Conservation (phyloP, 495 filamentous ascomycete genomes). For the Aspergillus leporis region DNA sequence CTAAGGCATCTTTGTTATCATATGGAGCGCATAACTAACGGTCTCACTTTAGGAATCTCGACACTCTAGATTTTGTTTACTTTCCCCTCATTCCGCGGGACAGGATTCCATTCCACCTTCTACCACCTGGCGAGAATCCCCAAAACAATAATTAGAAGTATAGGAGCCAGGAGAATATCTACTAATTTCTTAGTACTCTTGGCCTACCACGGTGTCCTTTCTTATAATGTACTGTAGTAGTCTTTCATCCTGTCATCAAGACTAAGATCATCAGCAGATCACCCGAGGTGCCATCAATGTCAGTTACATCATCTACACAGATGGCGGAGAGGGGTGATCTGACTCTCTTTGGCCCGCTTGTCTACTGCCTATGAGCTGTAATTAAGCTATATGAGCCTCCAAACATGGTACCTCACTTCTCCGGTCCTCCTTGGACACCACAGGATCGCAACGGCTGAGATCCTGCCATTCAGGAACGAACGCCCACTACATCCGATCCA, state of each 20-base stretch:
- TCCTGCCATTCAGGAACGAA: background rate
- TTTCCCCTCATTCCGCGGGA: background rate
- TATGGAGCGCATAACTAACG: background rate
- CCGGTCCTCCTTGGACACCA: background rate
- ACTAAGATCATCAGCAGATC: slow-evolving; percentile 4
- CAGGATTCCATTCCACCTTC: slow-evolving; percentile 2
- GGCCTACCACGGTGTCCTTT: background rate
- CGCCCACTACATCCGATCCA: background rate
- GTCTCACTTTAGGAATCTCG: background rate
- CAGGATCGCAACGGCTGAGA: background rate
- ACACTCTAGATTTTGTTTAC: background rate
- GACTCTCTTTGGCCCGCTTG: background rate
- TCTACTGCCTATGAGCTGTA: too few relatives aligned
- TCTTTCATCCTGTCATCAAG: background rate
- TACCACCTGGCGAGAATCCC: background rate
- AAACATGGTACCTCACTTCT: background rate
- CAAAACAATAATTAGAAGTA: background rate
- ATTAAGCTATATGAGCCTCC: background rate
- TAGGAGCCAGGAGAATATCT: background rate
- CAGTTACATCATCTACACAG: slow-evolving; percentile 1
- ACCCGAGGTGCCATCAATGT: background rate
- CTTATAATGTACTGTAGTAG: background rate
- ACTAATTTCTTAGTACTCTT: background rate
- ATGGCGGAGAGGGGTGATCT: background rate
- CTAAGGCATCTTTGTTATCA: background rate